Base-by-base conservation (phyloP, 2,329 filamentous ascomycete genomes). In the Sphaerulina vaccinii region DNA sequence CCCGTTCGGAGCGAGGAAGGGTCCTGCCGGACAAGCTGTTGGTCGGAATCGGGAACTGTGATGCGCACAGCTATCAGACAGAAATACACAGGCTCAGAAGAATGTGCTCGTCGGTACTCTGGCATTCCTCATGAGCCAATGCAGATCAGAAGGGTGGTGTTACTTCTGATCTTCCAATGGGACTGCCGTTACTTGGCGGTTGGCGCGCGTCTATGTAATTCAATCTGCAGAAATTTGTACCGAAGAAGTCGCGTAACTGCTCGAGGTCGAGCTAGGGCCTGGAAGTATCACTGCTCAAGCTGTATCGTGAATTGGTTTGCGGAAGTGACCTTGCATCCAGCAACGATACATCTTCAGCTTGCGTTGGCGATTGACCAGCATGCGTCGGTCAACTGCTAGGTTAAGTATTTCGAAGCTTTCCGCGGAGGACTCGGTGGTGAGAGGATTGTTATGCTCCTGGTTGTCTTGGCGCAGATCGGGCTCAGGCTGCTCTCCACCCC, bases 321-420 rank as follows among this genome's bases (percentile, higher is more conserved):
- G 82, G 70, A 93, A 95, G 3, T 84, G 82, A 23, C 87, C 89
- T 71, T 95, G 89, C 69, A 95, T 82, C 90, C 93, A 99, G 75
- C 92, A 97, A 55, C 93, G 84, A 72, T 97, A 97, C 93, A 99
- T 99, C 74, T 97, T 99, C 42, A 96, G 77, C 72, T 90, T 87
- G 65, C 86, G 82, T 49, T 91, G 88, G 59, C 93, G 83, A 70
- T 99, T 99, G 50, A 99, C 90, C 49, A 99, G 79, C 75, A 99
- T 79, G 54, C 93, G 84, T 59, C 90, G 84, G 69, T 99, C 93
- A 49, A 92, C 80, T 21, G 86, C 93, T 29, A 97, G 79, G 40
- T 93, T 82, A 50, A 87, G 74, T 40, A 96, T 75, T 42, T 90
- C 82, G 63, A 97, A 76, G 0, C 56, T 52, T 0, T 13, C n/a